A percentile compares a stretch with the other conserved stretches of the same genome.
These are phyloP conservation scores for Cymbopogon citratus DNA, from an alignment of 176 grass and related monocot genomes.

Conservation along the genomic window DNA sequence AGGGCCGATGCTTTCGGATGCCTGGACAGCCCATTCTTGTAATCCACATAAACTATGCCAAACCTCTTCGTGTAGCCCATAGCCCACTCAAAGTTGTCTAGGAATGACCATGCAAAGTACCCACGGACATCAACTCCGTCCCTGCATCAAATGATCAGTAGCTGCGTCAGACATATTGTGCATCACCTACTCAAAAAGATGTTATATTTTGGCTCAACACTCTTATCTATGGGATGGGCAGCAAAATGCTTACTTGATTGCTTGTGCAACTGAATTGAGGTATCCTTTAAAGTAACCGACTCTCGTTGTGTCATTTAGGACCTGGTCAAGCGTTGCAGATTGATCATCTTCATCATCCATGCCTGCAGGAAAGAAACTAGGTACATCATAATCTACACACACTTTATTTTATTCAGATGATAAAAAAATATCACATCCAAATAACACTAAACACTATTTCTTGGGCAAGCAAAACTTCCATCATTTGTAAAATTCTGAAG, in stretches of 20 bases:
- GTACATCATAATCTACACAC: neutral
- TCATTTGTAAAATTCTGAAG: neutral
- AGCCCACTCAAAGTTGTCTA: constrained; percentile 78
- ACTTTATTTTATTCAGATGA: neutral
- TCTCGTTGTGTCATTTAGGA: constrained; percentile 73
- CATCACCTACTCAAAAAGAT: neutral
- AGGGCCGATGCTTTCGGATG: constrained; percentile 60
- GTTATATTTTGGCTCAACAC: neutral
- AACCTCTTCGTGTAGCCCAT: constrained; percentile 81
- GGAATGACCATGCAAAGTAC: constrained; percentile 73
- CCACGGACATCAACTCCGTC: constrained; percentile 62
- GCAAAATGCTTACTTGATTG: constrained; percentile 55
- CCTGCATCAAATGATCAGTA: constrained; percentile 28
- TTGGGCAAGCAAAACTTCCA: neutral
- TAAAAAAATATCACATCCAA: neutral
- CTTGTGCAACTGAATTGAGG: constrained; percentile 52
- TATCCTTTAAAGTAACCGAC: constrained; percentile 84
- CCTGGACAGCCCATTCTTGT: constrained; percentile 61
- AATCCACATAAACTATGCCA: constrained; percentile 73
- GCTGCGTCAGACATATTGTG: constrained; percentile 1
- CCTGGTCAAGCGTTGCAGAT: constrained; percentile 47
- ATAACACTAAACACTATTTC: neutral
- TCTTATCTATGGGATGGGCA: neutral
- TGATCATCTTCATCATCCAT: constrained; percentile 94
- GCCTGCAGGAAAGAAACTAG: constrained; percentile 38